Conservation (phyloP, 2,329 filamentous ascomycete genomes). For the Bipolaris victoriae region DNA sequence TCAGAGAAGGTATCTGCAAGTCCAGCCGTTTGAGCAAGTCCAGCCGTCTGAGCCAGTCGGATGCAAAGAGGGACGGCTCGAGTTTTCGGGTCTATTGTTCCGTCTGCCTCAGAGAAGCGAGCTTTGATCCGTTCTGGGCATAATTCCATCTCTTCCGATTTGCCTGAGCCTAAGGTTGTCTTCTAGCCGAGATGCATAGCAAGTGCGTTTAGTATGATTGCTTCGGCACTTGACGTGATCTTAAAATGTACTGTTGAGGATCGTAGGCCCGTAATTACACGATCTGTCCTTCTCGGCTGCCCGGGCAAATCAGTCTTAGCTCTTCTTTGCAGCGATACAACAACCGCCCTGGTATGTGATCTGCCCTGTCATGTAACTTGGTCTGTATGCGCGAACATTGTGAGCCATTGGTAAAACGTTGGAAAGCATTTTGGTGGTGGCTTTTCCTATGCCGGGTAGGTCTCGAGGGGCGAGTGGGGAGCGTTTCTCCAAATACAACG, state of each 20-base stretch:
- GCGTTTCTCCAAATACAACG: background rate
- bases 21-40: conserved; percentile 5
- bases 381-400: background rate
- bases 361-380: background rate
- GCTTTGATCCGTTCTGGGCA: background rate
- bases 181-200: conserved; percentile 3
- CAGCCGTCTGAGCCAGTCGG: conserved; percentile 4
- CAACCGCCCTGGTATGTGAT: background rate
- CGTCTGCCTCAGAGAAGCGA: background rate
- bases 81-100: conserved; percentile 4
- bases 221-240: conserved; percentile 6
- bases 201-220: background rate
- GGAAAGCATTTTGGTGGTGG: background rate
- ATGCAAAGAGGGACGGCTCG: conserved; percentile 4
- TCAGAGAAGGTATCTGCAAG: conserved; percentile 5
- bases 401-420: background rate
- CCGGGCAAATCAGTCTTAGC: background rate
- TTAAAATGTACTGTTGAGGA: conserved; percentile 1
- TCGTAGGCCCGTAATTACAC: conserved; percentile 1
- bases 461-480: background rate
- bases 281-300: background rate
- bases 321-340: conserved; percentile 3
- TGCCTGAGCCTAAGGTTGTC: background rate
- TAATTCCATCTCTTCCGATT: background rate
- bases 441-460: background rate